Evolutionary conservation across 495 filamentous ascomycete genomes (phyloP), one percentile per base, ranked within the genome.

Genomic region (Aspergillus campestris): DNA sequence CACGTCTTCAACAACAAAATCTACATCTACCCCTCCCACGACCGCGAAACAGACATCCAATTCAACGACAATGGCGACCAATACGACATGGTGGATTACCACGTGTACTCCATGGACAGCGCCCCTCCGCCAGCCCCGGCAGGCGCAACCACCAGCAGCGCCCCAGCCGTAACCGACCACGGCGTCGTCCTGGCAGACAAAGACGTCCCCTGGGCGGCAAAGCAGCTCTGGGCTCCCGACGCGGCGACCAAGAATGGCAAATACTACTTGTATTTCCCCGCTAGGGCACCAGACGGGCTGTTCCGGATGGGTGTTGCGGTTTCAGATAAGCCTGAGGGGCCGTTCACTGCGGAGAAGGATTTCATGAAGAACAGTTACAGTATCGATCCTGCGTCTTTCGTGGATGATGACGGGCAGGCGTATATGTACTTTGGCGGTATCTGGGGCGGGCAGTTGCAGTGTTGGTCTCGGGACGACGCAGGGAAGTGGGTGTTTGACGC

Each of bases 11-110:
- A 72, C 36, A 64, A 61, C 44, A 61, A 58, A 30, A 59, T 71
- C 51, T 77, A 75, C 66, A 67, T 77, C 39, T 77, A 70, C 56
- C 69, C 73, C 27, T 73, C 71, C 0, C 59, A 73, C 31, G 74
- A 72, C 38, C 59, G 59, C 18, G 52, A 63, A 38, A 72, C 70
- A 13, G 59, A 60, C 30, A 62, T 73, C 40, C 51, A 63, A 39
- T 83, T 82, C 53, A 86, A 86, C 71, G 83, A 88, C 71, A 84
- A 84, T 71, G 84, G 84, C 62, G 83, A 86, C 67, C 84, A 88
- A 62, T 88, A 86, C 61, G 84, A 82, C 69, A 88, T 88, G 84
- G 65, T 59, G 9, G 70, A 72, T 50, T 67, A 75, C 51, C 70
- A 77, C 48, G 73, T 75, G 45, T 71, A 74, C 55, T 75, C 71